phyloP scores from a whole-genome alignment of 2,329 filamentous ascomycete genomes.

The Hypoxylon sp. region DNA sequence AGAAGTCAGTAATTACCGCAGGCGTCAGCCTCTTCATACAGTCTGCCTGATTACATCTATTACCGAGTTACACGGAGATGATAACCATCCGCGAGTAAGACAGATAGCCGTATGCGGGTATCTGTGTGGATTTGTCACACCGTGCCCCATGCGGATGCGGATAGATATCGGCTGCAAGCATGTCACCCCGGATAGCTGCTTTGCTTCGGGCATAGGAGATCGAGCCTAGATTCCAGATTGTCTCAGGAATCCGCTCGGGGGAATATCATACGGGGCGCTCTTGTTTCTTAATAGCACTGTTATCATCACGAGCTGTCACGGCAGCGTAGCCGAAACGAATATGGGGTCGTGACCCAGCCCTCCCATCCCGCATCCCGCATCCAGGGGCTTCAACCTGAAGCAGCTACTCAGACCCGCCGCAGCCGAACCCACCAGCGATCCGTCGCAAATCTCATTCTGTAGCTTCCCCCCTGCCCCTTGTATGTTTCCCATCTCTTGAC shows the following conservation, averaged over 20 bases:
- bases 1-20: too few species aligned
- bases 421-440: slow-evolving; percentile 30
- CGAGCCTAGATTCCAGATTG: slow-evolving; percentile 25
- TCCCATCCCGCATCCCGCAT: slow-evolving; percentile 23
- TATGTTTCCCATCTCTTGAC: neutral
- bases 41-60: neutral
- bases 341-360: slow-evolving; percentile 18
- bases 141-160: slow-evolving; percentile 12
- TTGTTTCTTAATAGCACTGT: slow-evolving; percentile 7
- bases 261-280: slow-evolving; percentile 6
- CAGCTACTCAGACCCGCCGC: slow-evolving; percentile 31
- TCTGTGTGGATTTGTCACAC: slow-evolving; percentile 18
- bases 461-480: slow-evolving; percentile 3
- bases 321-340: slow-evolving; percentile 27
- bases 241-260: slow-evolving; percentile 19
- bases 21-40: slow-evolving; percentile 1
- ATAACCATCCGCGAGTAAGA: neutral
- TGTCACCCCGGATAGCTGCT: too few species aligned
- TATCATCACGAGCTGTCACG: slow-evolving; percentile 1
- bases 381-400: slow-evolving; percentile 37
- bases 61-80: slow-evolving; percentile 2
- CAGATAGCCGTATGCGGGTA: slow-evolving; percentile 1
- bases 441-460: slow-evolving; percentile 29
- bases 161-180: neutral
- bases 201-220: slow-evolving; percentile 8